Conservation (phyloP, 345 rosid species). For the Populus tremula region DNA sequence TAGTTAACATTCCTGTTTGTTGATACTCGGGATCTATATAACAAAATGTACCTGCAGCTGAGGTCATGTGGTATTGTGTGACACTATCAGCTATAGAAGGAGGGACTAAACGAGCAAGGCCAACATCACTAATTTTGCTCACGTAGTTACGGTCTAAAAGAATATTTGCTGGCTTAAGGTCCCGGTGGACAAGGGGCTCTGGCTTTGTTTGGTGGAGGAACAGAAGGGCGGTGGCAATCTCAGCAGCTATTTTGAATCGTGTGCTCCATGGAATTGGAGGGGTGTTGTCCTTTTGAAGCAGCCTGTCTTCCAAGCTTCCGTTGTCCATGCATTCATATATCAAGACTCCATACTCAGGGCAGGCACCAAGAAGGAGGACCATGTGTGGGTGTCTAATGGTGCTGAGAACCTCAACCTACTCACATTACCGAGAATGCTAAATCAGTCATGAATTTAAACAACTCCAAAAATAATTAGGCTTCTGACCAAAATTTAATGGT, state of each 20-base stretch:
- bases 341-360: slow-evolving; percentile 87
- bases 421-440: neutral
- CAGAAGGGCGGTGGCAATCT: slow-evolving; percentile 76
- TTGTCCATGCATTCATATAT: slow-evolving; percentile 78
- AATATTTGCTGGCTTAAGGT: slow-evolving; percentile 91
- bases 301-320: slow-evolving; percentile 85
- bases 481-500: neutral
- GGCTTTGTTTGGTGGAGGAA: slow-evolving; percentile 96
- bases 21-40: slow-evolving; percentile 94
- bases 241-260: slow-evolving; percentile 70
- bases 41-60: slow-evolving; percentile 92
- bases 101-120: slow-evolving; percentile 89
- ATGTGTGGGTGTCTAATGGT: slow-evolving; percentile 85
- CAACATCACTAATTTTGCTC: slow-evolving; percentile 92
- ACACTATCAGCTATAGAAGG: slow-evolving; percentile 71
- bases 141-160: slow-evolving; percentile 74
- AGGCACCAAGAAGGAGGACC: slow-evolving; percentile 93
- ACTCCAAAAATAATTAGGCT: neutral
- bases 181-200: slow-evolving; percentile 94
- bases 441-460: slow-evolving; percentile 7
- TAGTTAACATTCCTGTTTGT: slow-evolving; percentile 77
- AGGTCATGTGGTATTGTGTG: slow-evolving; percentile 83
- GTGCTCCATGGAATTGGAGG: slow-evolving; percentile 71
- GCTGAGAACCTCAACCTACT: slow-evolving; percentile 77
- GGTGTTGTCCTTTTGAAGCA: slow-evolving; percentile 56